phyloP scores from a whole-genome alignment of 306 rosid species.

The apple (Malus domestica) region ASM211411v1 NC_041801.1:20375501-20376000 shows the following conservation, averaged over 20 bases:
- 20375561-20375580: conserved; percentile 90
- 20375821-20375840: background rate
- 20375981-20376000: background rate
- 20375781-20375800: background rate
- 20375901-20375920: background rate
- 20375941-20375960: background rate
- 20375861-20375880: background rate
- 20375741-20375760: background rate
- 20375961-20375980: background rate
- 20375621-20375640: background rate
- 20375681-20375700: background rate
- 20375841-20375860: background rate
- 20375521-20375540: conserved; percentile 37
- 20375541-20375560: conserved; percentile 65
- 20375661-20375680: background rate
- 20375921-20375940: background rate
- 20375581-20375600: conserved; percentile 59
- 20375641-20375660: background rate
- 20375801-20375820: background rate
- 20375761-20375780: background rate
- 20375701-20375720: background rate
- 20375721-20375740: background rate
- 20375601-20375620: conserved; percentile 66
- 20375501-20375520: conserved; percentile 54
- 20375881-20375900: background rate